These are phyloP conservation scores for Arthrobotrys entomopaga DNA, from an alignment of 2,329 filamentous ascomycete species.

Conservation along the genomic window DNA sequence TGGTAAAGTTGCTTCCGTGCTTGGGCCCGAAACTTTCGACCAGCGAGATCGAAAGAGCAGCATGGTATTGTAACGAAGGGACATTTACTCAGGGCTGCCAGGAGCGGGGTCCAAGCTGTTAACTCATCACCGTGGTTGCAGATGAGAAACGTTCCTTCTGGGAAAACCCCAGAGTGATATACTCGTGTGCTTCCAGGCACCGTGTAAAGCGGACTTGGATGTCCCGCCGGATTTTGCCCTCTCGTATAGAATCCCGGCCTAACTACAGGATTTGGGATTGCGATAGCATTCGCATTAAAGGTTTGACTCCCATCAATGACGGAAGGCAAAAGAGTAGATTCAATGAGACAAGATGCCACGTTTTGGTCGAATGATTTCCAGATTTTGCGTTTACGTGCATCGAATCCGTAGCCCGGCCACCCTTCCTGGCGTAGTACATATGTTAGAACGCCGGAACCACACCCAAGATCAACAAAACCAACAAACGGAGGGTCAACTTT, in stretches of 20 bases:
- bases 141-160: conserved; percentile 83
- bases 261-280: not conserved
- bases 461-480: conserved; percentile 95
- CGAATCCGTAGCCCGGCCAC: conserved; percentile 88
- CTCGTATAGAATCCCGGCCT: not conserved
- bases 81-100: conserved; percentile 78
- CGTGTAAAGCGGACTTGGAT: conserved; percentile 25
- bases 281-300: not conserved
- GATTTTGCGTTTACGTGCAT: conserved; percentile 84
- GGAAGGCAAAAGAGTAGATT: conserved; percentile 71
- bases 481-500: conserved; percentile 69
- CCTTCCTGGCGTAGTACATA: conserved; percentile 83
- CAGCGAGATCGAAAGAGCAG: conserved; percentile 87
- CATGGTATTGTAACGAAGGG: conserved; percentile 95
- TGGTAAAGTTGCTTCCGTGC: conserved; percentile 61
- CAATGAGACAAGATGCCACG: conserved; percentile 67
- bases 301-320: conserved; percentile 61
- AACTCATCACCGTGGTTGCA: conserved; percentile 98
- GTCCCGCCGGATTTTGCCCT: not conserved
- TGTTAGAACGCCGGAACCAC: conserved; percentile 90
- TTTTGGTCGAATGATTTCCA: conserved; percentile 76
- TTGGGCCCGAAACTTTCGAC: conserved; percentile 71
- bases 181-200: conserved; percentile 48
- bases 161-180: conserved; percentile 74
- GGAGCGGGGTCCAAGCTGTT: conserved; percentile 92